A percentile compares a stretch with the other conserved stretches of the same genome.
Evolutionary conservation across 1,139 yeast species (phyloP).

Genomic region (Yamadazyma triangularis): DNA sequence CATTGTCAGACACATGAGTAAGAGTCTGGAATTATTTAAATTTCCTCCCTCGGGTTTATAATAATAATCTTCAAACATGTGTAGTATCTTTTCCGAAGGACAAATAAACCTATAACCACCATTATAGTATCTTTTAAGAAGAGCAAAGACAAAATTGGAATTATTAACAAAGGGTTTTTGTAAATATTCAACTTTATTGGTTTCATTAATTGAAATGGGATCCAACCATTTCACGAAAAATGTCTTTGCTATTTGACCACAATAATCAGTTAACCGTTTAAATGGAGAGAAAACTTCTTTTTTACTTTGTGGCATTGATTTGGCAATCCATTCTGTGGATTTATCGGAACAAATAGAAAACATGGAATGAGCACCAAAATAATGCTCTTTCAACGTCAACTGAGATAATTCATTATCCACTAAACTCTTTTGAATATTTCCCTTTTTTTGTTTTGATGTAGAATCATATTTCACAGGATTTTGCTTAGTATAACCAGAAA

Average conservation of each 20-base stretch:
- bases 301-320: slow-evolving; percentile 21
- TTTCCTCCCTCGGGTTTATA: slow-evolving; percentile 1
- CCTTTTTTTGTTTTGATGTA: background rate
- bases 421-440: background rate
- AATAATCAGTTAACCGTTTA: slow-evolving; percentile 26
- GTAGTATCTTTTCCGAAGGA: slow-evolving; percentile 13
- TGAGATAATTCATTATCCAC: too few species aligned
- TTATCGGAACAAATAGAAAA: slow-evolving; percentile 32
- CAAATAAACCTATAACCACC: slow-evolving; percentile 11
- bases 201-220: slow-evolving; percentile 23
- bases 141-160: slow-evolving; percentile 16
- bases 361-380: slow-evolving; percentile 38
- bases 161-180: slow-evolving; percentile 27
- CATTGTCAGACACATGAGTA: slow-evolving; percentile 4
- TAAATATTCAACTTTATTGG: slow-evolving; percentile 16
- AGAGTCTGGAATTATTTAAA: slow-evolving; percentile 7
- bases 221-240: slow-evolving; percentile 30
- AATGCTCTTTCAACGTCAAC: slow-evolving; percentile 19
- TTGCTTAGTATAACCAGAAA: too few species aligned
- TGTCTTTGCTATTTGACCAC: slow-evolving; percentile 16
- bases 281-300: slow-evolving; percentile 23
- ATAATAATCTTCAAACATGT: slow-evolving; percentile 20
- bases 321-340: slow-evolving; percentile 31
- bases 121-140: slow-evolving; percentile 19
- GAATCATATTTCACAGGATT: too few species aligned